Evolutionary conservation across 805 yeast species (phyloP), one percentile per base, ranked within the genome.

Genomic region (Kodamaea hsintzibuensis): DNA sequence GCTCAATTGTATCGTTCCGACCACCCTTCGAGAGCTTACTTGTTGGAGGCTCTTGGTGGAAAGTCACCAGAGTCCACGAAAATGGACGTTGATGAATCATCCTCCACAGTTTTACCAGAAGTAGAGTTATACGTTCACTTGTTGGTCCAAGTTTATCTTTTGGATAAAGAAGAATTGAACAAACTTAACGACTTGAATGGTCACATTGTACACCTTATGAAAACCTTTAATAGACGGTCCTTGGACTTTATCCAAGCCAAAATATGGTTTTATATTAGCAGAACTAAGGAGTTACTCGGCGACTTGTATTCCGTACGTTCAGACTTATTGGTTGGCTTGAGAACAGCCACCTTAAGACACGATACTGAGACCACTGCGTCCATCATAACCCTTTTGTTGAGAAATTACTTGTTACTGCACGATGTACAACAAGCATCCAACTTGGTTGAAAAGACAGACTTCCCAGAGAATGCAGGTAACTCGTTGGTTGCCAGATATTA

Each of bases 351-450:
- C 16, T 80, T 95, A 60, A 86, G 97, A 63, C 97, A 93, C 66
- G 98, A 95, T 68, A 81, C 82, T 54, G 99, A 95, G 72, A 91
- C 97, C 0, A 88, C 88, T 55, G 97, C 97, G 4, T 84, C 90
- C 59, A 77, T 92, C 52, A 87, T 91, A 53, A 91, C 96, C n/a
- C 77, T 91, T 59, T 79, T 93, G 58, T 77, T 95, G 66, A 86
- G 98, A 72, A 85, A 85, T 67, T 92, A 88, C 66, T 74, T 92
- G 59, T 72, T 84, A 49, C 74, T 85, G 14, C 92, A 93, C 69
- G 96, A 91, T 62, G 84, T 92, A 49, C 83, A 85, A 57, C 91
- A 88, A 68, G 98, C 98, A 0, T 84, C 89, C 47, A 93, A 91
- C 69, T 83, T 95, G 65, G 89, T 93, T 37, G 89, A 89, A 61